Evolutionary conservation across 768 basidiomycete species (phyloP), one percentile per base, ranked within the genome.

Genomic region (Clavulina sp.): DNA sequence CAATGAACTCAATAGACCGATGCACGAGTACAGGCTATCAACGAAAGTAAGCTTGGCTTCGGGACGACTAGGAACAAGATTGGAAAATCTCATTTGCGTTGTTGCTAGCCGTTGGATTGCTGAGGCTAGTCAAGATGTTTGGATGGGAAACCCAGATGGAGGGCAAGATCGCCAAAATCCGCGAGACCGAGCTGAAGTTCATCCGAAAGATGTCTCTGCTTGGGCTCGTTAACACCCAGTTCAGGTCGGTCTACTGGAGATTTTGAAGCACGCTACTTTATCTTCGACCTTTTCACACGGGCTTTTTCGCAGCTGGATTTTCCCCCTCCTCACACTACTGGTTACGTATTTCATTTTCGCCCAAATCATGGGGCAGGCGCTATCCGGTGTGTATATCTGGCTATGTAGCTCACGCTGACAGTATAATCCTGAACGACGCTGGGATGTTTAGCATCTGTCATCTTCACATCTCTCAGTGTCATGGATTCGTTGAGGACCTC

Each of bases 101-200:
- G 16, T 13, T 21, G n/a, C 23, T 48, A 77, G 77, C 69, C 3
- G 66, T 78, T 58, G 72, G 71, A 50, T 72, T 76, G n/a, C 62
- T 80, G 13, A 70, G 79, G 18, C 80, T 81, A 74, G 68, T 81
- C 60, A 83, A 84, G 62, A 65, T 83, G 38, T 82, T 84, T 57
- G 81, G 64, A 21, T 66, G 62, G 69, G 69, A 71, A 52, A 70
- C 55, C 9, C 56, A 73, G 44, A 72, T 80, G 59, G 66, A 72
- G 24, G 61, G 69, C 7, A 68, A 69, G 48, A 67, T 87, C 44
- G 63, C 69, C 23, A 69, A 70, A 29, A 75, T 75, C 57, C 72
- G 83, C 52, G 73, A 78, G 41, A 70, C 71, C 3, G 84, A 86
- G 61, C 63, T 86, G 13, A 52, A 58, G 3, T 71, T 69, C 62